Evolutionary conservation across 345 rosid genomes (phyloP).

Genomic region (Moricandia moricandioides): DNA sequence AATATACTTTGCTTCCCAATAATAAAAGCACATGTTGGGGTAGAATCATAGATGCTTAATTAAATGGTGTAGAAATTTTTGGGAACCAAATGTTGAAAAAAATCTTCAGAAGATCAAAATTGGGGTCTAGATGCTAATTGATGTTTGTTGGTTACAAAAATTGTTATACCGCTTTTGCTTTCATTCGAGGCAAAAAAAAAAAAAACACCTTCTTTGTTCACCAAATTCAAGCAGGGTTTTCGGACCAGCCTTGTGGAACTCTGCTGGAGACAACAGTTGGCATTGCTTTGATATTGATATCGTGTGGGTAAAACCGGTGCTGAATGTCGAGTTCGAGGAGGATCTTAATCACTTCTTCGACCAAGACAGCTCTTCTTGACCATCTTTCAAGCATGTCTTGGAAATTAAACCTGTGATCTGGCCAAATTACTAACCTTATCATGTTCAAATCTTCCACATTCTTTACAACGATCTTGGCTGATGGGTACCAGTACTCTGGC

Average conservation of each 20-base stretch:
- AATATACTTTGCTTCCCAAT: neutral
- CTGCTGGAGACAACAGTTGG: slow-evolving; percentile 48
- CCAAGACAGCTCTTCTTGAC: slow-evolving; percentile 50
- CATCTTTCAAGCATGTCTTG: slow-evolving; percentile 67
- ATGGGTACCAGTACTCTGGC: slow-evolving; percentile 76
- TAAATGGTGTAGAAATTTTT: neutral
- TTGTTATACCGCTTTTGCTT: slow-evolving; percentile 7
- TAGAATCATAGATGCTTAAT: neutral
- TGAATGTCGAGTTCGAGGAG: slow-evolving; percentile 72
- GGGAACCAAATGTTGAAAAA: neutral
- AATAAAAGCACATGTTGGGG: slow-evolving; percentile 14
- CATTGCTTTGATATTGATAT: slow-evolving; percentile 54
- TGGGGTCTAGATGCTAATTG: neutral
- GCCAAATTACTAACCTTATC: slow-evolving; percentile 65
- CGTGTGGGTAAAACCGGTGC: slow-evolving; percentile 61
- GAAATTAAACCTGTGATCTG: slow-evolving; percentile 57
- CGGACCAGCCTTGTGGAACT: slow-evolving; percentile 44
- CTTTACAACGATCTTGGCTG: slow-evolving; percentile 49
- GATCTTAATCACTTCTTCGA: slow-evolving; percentile 68
- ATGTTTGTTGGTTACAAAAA: slow-evolving; percentile 32
- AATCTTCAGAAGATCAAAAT: slow-evolving; percentile 15
- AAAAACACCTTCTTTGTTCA: slow-evolving; percentile 2
- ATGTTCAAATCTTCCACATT: slow-evolving; percentile 51
- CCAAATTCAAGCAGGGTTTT: slow-evolving; percentile 23
- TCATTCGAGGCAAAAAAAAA: neutral